Evolutionary conservation across 2,329 filamentous ascomycete species (phyloP), one percentile per base, ranked within the genome.

Genomic region (Trichoderma sp.): DNA sequence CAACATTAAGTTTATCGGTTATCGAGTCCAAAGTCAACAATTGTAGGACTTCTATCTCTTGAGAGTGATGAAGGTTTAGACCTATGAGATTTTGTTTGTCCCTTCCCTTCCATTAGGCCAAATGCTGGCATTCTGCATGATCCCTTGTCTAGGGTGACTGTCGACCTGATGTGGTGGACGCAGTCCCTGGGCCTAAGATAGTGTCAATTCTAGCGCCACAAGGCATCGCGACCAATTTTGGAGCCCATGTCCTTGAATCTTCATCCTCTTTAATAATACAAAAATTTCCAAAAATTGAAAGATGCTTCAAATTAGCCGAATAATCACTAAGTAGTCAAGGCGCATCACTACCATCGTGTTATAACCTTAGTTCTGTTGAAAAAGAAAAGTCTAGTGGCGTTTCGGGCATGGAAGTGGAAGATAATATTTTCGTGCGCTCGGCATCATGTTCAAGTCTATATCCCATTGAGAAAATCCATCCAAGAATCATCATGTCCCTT

Each of bases 401-500:
- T 20, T 20, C 15, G 17, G 17, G 43, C 43, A n/a, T 4, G 2
- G 43, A 20, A 20, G 13, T 20, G 9, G 0, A 50, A 11, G 43
- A 20, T 20, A 20, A 4, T 12, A 13, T n/a, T 20, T 12, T 6
- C n/a, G 13, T 50, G n/a, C 11, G n/a, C 43, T 15, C 28, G 5
- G 57, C 11, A 17, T 20, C 17, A 15, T 28, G 17, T 50, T 20
- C n/a, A 20, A 50, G 43, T 13, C 30, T 68, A 68, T 5, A 47
- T 61, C 12, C 66, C 55, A 34, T 68, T 68, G 4, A 68, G 55
- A 34, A 70, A 63, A 30, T 63, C 58, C 67, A 70, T 62, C 58
- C 67, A 62, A 20, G 39, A 62, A 11, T 70, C 67, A 26, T 70
- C 67, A 7, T 34, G 34, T 20, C 55, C 57, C 43, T 50, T 62